Percentiles rank a stretch among this genome's conserved stretches.
Conservation (phyloP, 305 asterid genomes). For the Fraxinus angustifolia region DNA sequence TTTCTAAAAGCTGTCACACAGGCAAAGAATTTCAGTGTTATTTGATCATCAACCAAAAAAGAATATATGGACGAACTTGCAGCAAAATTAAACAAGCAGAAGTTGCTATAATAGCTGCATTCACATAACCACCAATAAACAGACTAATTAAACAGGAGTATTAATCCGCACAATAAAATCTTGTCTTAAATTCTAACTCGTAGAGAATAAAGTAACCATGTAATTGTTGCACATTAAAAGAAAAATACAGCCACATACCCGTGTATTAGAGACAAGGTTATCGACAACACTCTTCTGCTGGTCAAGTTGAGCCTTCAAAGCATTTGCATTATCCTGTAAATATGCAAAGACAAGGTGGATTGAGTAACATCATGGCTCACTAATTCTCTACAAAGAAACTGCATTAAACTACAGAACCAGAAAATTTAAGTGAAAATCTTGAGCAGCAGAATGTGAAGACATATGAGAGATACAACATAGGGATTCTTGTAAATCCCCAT, state of each 20-base stretch:
- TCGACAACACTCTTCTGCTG: conserved; percentile 85
- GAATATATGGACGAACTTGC: conserved; percentile 13
- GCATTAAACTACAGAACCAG: not conserved
- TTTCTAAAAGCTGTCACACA: conserved; percentile 70
- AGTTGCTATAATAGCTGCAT: conserved; percentile 13
- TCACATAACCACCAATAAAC: not conserved
- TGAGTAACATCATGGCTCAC: not conserved
- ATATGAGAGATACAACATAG: not conserved
- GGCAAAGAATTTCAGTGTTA: not conserved
- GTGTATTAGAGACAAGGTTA: conserved; percentile 78
- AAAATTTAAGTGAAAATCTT: not conserved
- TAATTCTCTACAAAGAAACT: not conserved
- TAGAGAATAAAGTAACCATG: not conserved
- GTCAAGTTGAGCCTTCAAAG: conserved; percentile 80
- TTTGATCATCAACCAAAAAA: conserved; percentile 7
- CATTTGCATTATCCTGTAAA: conserved; percentile 82
- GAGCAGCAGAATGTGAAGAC: not conserved
- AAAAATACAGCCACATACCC: conserved; percentile 50
- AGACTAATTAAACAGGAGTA: not conserved
- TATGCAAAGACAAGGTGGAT: conserved; percentile 2
- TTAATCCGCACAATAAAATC: not conserved
- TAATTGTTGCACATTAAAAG: conserved; percentile 12
- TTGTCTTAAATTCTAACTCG: not conserved
- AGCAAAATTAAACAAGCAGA: conserved; percentile 3
- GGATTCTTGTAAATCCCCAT: not conserved